These are phyloP conservation scores for Pythium oligandrum DNA, from an alignment of 352 stramenopile species.

Conservation along the genomic window DNA sequence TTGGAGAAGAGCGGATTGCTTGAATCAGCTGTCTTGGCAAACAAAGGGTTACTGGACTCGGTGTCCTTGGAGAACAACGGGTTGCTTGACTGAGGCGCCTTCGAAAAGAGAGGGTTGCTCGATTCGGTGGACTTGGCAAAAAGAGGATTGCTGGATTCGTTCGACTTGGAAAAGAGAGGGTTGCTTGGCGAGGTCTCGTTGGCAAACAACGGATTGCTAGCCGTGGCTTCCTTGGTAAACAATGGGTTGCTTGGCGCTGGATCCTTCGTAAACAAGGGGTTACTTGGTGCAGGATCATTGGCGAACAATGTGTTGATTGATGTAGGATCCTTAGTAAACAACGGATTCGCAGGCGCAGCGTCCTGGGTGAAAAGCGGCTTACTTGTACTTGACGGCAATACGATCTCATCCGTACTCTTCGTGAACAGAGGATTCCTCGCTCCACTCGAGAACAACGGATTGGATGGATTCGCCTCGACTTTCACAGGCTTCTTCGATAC, in stretches of 20 bases:
- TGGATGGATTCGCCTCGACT: too few relatives aligned
- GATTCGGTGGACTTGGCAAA: too few relatives aligned
- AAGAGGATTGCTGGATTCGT: neutral
- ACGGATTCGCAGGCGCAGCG: conserved; percentile 4
- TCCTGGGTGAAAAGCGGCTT: neutral
- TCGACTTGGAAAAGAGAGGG: neutral
- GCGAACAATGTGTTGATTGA: too few relatives aligned
- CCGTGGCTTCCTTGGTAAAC: conserved; percentile 1
- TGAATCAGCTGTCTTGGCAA: too few relatives aligned
- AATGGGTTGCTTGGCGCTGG: conserved; percentile 4
- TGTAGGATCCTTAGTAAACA: conserved; percentile 7
- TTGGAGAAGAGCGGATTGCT: too few relatives aligned
- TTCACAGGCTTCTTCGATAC: conserved; percentile 12
- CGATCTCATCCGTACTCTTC: too few relatives aligned
- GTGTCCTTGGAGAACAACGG: too few relatives aligned
- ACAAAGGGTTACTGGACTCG: too few relatives aligned
- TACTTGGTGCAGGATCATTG: neutral
- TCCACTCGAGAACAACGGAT: neutral
- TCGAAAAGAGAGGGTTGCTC: too few relatives aligned
- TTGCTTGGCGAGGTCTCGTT: too few relatives aligned
- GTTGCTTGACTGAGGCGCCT: too few relatives aligned
- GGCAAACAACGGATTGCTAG: too few relatives aligned
- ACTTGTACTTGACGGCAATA: neutral
- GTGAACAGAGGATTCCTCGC: conserved; percentile 11
- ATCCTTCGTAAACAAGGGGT: conserved; percentile 8